Conservation (phyloP, 257 asterid genomes). For the Mentha longifolia region DNA sequence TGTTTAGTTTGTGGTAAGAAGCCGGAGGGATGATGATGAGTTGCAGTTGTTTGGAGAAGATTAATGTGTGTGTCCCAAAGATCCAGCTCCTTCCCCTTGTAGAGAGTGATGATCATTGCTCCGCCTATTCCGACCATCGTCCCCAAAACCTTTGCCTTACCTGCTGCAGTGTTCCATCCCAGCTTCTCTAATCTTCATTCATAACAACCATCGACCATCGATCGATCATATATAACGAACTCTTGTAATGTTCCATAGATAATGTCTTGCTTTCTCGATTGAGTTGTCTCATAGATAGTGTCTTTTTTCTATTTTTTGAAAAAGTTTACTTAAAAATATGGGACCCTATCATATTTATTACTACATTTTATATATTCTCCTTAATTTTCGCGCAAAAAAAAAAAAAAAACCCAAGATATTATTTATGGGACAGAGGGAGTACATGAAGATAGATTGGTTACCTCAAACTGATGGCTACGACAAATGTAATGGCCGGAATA, state of each 20-base stretch:
- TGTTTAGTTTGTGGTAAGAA: background rate
- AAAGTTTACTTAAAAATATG: too few species aligned
- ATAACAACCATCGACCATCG: too few species aligned
- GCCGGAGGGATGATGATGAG: background rate
- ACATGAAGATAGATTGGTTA: constrained; percentile 25
- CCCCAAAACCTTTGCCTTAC: constrained; percentile 68
- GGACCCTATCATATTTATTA: too few species aligned
- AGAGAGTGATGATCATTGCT: constrained; percentile 67
- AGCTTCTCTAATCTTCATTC: constrained; percentile 56
- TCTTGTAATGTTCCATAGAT: too few species aligned
- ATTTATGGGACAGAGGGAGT: too few species aligned
- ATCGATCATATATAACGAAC: too few species aligned
- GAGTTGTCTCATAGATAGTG: too few species aligned
- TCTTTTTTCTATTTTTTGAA: too few species aligned
- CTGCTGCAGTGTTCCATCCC: constrained; percentile 56
- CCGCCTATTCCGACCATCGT: constrained; percentile 60
- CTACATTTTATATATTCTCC: too few species aligned
- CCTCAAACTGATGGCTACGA: constrained; percentile 52
- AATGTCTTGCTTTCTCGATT: too few species aligned
- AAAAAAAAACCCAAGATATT: too few species aligned
- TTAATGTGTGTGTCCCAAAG: constrained; percentile 46
- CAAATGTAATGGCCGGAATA: constrained; percentile 59
- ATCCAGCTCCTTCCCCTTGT: constrained; percentile 50
- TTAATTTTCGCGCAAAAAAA: too few species aligned
- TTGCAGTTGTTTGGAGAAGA: constrained; percentile 38